Conservation (phyloP, 768 basidiomycete species). For the Kwoniella newhampshirensis region DNA sequence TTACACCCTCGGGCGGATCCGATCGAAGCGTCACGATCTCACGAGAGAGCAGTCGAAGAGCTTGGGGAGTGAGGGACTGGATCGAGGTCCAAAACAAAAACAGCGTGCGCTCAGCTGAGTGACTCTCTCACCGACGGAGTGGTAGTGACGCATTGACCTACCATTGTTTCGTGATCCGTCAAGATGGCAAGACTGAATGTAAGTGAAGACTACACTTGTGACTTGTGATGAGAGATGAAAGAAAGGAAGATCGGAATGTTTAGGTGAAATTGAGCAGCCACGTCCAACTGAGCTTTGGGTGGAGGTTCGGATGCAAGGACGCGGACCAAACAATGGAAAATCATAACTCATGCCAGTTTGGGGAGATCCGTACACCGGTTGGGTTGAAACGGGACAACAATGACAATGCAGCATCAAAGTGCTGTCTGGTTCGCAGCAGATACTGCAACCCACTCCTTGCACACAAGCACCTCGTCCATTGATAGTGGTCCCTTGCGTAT, state of each 20-base stretch:
- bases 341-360: no score
- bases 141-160: no score
- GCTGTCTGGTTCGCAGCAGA: no score
- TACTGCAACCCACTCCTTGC: no score
- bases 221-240: no score
- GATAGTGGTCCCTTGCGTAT: no score
- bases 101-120: neutral
- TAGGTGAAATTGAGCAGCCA: neutral
- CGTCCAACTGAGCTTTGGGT: neutral
- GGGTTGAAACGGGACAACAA: no score
- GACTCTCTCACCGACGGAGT: neutral
- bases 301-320: neutral
- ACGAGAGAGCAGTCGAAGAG: slow-evolving; percentile 79
- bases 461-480: no score
- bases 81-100: neutral
- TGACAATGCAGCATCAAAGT: no score
- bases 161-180: neutral
- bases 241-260: no score
- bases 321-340: neutral
- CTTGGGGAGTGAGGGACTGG: slow-evolving; percentile 50
- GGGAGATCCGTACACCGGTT: no score
- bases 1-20: slow-evolving; percentile 87
- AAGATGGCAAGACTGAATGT: no score
- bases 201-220: neutral
- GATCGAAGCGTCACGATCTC: slow-evolving; percentile 78